Conservation (phyloP, 73 alveolate genomes). For the Durusdinium trenchii region DNA sequence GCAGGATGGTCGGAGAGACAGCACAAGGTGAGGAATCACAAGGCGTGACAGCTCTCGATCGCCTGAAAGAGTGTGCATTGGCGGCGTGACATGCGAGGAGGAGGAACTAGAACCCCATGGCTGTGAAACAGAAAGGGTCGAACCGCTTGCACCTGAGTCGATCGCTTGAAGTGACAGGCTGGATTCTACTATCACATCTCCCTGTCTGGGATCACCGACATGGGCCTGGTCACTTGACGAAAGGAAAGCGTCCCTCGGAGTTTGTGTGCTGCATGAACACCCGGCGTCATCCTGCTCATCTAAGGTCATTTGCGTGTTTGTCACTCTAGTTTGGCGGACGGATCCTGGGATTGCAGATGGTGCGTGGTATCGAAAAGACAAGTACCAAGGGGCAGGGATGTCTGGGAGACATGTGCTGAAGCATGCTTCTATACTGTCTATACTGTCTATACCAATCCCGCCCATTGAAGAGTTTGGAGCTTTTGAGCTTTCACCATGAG, state of each 20-base stretch:
- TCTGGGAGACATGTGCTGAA: neutral
- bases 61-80: too few species aligned
- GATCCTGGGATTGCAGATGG: neutral
- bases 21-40: constrained; percentile 68
- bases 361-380: neutral
- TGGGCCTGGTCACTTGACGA: constrained; percentile 43
- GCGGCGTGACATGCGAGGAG: too few species aligned
- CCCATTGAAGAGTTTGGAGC: too few species aligned
- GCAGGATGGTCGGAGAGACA: constrained; percentile 87
- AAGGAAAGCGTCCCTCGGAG: too few species aligned
- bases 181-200: constrained; percentile 93
- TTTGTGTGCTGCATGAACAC: neutral
- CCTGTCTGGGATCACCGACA: constrained; percentile 69
- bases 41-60: too few species aligned
- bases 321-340: constrained; percentile 73
- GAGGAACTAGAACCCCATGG: too few species aligned
- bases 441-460: too few species aligned
- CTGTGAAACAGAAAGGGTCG: too few species aligned
- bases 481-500: too few species aligned
- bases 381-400: too few species aligned
- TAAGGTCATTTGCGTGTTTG: constrained; percentile 53
- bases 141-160: neutral
- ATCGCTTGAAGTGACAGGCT: neutral
- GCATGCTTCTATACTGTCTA: too few species aligned
- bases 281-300: too few species aligned